Percentiles rank a stretch among this genome's conserved stretches.
These are phyloP conservation scores for Pseudogymnoascus sp. DNA, from an alignment of 2,329 filamentous ascomycete genomes.

Conservation along the genomic window DNA sequence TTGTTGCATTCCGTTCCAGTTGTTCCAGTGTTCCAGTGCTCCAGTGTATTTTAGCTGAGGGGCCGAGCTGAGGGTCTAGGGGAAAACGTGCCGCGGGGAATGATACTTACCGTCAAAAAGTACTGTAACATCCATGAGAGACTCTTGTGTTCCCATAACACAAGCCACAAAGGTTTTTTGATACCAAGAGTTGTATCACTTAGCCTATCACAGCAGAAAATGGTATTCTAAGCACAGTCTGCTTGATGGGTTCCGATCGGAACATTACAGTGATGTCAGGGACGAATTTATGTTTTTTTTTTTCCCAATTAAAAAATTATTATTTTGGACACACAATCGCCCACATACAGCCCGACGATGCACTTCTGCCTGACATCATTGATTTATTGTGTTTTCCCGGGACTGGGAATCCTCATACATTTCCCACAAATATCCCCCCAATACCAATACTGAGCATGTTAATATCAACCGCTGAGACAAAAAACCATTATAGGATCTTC, in stretches of 20 bases:
- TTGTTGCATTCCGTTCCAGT: slow-evolving; percentile 7
- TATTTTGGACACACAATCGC: slow-evolving; percentile 27
- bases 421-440: slow-evolving; percentile 12
- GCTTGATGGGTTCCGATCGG: not conserved
- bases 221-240: not conserved
- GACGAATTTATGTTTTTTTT: not conserved
- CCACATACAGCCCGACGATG: slow-evolving; percentile 33
- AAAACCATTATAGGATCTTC: slow-evolving; percentile 9
- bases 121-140: not conserved
- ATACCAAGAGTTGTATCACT: not conserved
- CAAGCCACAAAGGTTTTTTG: slow-evolving; percentile 6
- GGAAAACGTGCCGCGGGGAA: slow-evolving; percentile 1
- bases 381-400: not conserved
- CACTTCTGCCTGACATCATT: slow-evolving; percentile 38
- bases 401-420: slow-evolving; percentile 8
- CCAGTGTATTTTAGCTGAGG: not conserved
- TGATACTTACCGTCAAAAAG: not conserved
- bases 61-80: not conserved
- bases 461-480: not conserved
- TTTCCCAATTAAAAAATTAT: slow-evolving; percentile 10
- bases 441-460: slow-evolving; percentile 12
- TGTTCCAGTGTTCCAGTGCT: not conserved
- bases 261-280: slow-evolving; percentile 2
- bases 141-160: slow-evolving; percentile 8
- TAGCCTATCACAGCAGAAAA: slow-evolving; percentile 4